Conservation (phyloP, 1,284 basidiomycete species). For the Moesziomyces sp. region DNA sequence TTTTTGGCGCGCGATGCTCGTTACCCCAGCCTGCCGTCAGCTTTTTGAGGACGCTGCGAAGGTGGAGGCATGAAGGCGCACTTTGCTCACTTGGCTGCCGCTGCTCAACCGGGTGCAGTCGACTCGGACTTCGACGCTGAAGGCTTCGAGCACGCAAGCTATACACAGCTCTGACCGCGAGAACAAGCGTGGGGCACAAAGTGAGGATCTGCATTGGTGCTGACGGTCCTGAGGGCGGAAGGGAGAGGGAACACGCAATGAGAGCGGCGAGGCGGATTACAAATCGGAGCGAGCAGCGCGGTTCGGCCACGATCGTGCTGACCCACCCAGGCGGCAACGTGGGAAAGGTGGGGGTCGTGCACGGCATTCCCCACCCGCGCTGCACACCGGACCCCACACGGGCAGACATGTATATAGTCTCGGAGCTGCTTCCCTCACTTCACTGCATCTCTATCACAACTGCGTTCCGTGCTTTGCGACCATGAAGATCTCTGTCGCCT, state of each 20-base stretch:
- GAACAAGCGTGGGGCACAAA: no score
- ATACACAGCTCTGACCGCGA: no score
- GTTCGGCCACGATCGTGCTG: conserved; percentile 20
- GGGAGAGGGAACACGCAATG: no score
- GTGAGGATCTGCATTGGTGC: no score
- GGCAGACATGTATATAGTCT: conserved; percentile 3
- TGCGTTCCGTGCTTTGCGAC: not conserved
- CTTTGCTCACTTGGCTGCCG: no score
- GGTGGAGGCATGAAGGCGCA: no score
- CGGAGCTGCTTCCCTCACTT: not conserved
- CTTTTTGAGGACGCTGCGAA: no score
- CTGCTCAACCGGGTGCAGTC: no score
- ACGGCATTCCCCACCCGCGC: not conserved
- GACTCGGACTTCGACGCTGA: no score
- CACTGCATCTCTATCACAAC: not conserved
- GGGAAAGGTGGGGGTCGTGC: not conserved
- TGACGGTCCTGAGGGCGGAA: no score
- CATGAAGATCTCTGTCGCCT: conserved; percentile 25
- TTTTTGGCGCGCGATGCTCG: conserved; percentile 30
- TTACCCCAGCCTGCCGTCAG: no score
- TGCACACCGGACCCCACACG: not conserved
- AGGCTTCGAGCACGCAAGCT: no score
- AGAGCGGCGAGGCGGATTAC: conserved; percentile 13
- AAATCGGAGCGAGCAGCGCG: conserved; percentile 13
- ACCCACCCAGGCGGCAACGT: not conserved